A percentile compares a stretch with the other conserved stretches of the same genome.
Conservation (phyloP, 768 basidiomycete genomes). For the Kwoniella bestiolae region DNA sequence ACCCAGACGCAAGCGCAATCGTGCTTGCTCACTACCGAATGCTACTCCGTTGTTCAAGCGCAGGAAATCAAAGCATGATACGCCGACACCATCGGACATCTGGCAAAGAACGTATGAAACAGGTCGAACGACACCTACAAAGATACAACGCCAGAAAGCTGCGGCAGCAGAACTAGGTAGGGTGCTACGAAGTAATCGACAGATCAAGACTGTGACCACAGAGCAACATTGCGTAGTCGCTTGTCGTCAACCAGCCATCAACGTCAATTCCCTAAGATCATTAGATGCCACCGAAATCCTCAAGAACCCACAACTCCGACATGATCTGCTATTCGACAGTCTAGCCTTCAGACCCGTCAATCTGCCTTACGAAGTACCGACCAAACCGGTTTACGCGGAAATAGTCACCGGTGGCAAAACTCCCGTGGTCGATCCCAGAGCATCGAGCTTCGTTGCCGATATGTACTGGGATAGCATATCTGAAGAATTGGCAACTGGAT, state of each 20-base stretch:
- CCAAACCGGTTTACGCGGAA: slow-evolving; percentile 27
- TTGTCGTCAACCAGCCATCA: slow-evolving; percentile 69
- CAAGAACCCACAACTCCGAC: slow-evolving; percentile 86
- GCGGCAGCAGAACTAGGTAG: slow-evolving; percentile 29
- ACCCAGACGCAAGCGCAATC: slow-evolving; percentile 19
- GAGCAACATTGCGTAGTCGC: slow-evolving; percentile 31
- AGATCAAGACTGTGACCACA: background rate
- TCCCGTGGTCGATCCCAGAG: slow-evolving; percentile 17
- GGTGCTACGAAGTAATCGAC: slow-evolving; percentile 15
- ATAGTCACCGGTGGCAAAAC: slow-evolving; percentile 43
- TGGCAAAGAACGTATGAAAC: slow-evolving; percentile 24
- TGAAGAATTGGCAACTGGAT: slow-evolving; percentile 76
- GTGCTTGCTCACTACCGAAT: slow-evolving; percentile 34
- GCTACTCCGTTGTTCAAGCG: slow-evolving; percentile 35
- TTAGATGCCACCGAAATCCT: slow-evolving; percentile 83
- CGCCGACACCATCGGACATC: slow-evolving; percentile 33
- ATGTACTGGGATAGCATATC: slow-evolving; percentile 83
- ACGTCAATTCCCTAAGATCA: slow-evolving; percentile 78
- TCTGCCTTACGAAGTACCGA: slow-evolving; percentile 33
- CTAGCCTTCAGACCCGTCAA: slow-evolving; percentile 57
- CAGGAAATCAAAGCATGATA: slow-evolving; percentile 22
- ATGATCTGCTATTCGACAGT: slow-evolving; percentile 83
- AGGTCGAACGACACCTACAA: slow-evolving; percentile 6
- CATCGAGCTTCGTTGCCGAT: slow-evolving; percentile 64
- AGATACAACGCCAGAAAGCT: slow-evolving; percentile 28